Conservation (phyloP, 257 asterid genomes). For the Scutellaria minor region DNA sequence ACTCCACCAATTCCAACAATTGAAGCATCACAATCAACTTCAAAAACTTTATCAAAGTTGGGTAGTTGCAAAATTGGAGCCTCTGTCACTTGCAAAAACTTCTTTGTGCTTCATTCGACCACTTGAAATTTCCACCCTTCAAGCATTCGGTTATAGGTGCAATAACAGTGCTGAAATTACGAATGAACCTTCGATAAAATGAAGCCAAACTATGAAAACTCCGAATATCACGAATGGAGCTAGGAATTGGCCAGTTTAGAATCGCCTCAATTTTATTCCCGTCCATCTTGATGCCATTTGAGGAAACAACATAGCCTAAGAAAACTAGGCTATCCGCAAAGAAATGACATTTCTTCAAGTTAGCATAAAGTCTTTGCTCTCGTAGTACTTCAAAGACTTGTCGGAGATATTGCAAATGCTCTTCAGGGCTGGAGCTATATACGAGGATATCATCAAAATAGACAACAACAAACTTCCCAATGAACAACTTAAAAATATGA, state of each 20-base stretch:
- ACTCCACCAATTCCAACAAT: background rate
- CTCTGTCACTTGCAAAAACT: background rate
- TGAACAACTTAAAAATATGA: no score
- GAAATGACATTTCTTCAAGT: no score
- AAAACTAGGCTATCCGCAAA: no score
- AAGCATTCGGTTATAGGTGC: constrained; percentile 34
- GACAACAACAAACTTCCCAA: no score
- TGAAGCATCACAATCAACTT: background rate
- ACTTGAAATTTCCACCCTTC: background rate
- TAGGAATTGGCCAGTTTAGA: constrained; percentile 22
- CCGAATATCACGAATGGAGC: background rate
- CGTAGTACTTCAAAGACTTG: no score
- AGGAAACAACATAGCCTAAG: no score
- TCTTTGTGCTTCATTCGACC: background rate
- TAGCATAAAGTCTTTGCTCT: no score
- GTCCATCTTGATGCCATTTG: constrained; percentile 1
- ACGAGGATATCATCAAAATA: no score
- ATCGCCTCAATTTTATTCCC: constrained; percentile 21
- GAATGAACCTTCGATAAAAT: background rate
- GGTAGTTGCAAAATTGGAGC: background rate
- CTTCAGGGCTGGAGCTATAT: no score
- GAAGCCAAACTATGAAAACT: constrained; percentile 10
- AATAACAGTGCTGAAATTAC: constrained; percentile 12
- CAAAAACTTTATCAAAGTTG: background rate
- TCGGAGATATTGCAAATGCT: no score